Conservation (phyloP, 768 basidiomycete species). For the Lyophyllum shimeji region DNA sequence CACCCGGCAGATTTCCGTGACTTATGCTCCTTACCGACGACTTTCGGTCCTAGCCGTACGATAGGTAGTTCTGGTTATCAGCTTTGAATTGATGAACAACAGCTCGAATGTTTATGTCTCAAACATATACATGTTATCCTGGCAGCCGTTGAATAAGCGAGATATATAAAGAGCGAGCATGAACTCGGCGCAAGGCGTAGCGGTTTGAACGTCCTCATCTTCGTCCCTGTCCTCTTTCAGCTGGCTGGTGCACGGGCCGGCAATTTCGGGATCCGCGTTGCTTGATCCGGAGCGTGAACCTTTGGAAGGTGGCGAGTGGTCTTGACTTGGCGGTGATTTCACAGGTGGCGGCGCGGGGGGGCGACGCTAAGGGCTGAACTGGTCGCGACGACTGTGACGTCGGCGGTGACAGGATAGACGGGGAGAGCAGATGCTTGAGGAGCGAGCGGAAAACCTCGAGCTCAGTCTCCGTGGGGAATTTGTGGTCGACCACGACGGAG, state of each 20-base stretch:
- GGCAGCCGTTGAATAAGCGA: no score
- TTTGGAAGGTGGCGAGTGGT: slow-evolving; percentile 42
- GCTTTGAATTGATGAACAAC: no score
- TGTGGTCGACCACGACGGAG: slow-evolving; percentile 69
- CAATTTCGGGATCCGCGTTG: slow-evolving; percentile 29
- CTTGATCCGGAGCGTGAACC: slow-evolving; percentile 43
- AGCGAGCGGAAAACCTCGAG: slow-evolving; percentile 66
- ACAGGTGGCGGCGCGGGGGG: not conserved
- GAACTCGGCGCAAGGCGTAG: no score
- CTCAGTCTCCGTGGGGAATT: slow-evolving; percentile 56
- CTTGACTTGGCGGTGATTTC: slow-evolving; percentile 7
- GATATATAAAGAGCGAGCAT: no score
- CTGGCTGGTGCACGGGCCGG: slow-evolving; percentile 43
- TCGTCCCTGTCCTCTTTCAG: slow-evolving; percentile 36
- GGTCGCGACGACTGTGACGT: slow-evolving; percentile 16
- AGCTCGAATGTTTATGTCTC: no score
- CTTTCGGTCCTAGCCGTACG: no score
- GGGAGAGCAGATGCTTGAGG: slow-evolving; percentile 60
- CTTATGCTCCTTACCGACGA: no score
- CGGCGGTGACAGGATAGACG: no score
- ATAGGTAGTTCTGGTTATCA: no score
- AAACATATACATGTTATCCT: no score
- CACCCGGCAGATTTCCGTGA: no score
- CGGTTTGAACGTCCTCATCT: no score
- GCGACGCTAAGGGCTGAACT: slow-evolving; percentile 14